A percentile compares a stretch with the other conserved stretches of the same genome.
Conservation (phyloP, 2,329 filamentous ascomycete species). For the Colletotrichum sp. region DNA sequence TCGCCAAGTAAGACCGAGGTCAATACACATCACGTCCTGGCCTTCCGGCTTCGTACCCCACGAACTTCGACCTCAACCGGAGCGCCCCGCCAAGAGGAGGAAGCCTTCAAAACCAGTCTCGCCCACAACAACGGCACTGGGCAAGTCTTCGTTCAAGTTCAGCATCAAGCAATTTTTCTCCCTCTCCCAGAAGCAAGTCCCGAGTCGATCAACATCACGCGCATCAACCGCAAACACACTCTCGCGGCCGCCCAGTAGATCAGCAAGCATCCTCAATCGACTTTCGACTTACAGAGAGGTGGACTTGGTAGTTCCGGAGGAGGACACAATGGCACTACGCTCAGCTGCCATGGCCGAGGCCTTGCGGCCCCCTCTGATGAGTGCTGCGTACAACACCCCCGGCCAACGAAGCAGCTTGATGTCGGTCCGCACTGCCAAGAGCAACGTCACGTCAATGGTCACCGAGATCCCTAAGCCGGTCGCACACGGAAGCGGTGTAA, state of each 20-base stretch:
- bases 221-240: conserved; percentile 1
- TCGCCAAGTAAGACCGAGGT: conserved; percentile 42
- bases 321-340: conserved; percentile 23
- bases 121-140: conserved; percentile 3
- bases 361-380: conserved; percentile 17
- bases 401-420: conserved; percentile 54
- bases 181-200: conserved; percentile 15
- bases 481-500: conserved; percentile 78
- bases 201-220: conserved; percentile 7
- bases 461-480: conserved; percentile 72
- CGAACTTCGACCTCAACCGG: conserved; percentile 44
- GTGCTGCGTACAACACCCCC: conserved; percentile 27
- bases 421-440: conserved; percentile 56
- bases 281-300: conserved; percentile 11
- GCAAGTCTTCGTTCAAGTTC: conserved; percentile 21
- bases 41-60: conserved; percentile 48
- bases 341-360: conserved; percentile 18
- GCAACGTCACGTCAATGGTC: conserved; percentile 53
- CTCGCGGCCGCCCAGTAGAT: conserved; percentile 16
- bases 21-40: conserved; percentile 47
- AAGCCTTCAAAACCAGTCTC: conserved; percentile 21
- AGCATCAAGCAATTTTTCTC: conserved; percentile 18
- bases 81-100: conserved; percentile 37
- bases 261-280: conserved; percentile 11
- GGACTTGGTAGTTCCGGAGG: conserved; percentile 17